Evolutionary conservation across 2,329 filamentous ascomycete genomes (phyloP).

Genomic region (Penicillium sclerotiorum): DNA sequence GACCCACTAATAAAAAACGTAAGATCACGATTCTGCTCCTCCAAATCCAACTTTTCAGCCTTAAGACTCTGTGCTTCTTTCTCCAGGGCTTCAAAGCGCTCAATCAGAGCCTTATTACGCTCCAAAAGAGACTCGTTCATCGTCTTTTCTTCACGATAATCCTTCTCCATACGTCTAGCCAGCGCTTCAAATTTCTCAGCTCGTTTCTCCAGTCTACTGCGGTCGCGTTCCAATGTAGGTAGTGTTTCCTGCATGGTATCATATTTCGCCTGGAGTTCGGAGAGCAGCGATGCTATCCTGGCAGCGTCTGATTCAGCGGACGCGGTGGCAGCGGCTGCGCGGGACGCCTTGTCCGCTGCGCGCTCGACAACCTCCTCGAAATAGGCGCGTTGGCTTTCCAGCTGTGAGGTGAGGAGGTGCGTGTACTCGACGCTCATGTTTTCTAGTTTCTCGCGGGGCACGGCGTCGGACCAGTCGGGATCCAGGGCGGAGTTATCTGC

Average conservation of each 20-base stretch:
- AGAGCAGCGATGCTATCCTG: conserved; percentile 60
- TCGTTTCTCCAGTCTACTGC: conserved; percentile 67
- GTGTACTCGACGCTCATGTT: conserved; percentile 93
- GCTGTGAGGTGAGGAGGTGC: conserved; percentile 86
- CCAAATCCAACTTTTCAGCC: conserved; percentile 68
- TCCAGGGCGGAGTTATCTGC: conserved; percentile 49
- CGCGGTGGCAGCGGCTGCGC: conserved; percentile 64
- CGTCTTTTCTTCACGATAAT: conserved; percentile 83
- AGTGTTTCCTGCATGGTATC: conserved; percentile 61
- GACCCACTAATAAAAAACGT: conserved; percentile 84
- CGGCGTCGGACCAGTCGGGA: conserved; percentile 48
- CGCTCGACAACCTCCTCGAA: conserved; percentile 92
- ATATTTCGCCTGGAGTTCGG: conserved; percentile 61
- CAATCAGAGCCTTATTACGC: too few relatives aligned
- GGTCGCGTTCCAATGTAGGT: conserved; percentile 70
- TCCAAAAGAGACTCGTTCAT: conserved; percentile 79
- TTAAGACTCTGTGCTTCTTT: conserved; percentile 61
- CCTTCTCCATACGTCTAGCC: conserved; percentile 72
- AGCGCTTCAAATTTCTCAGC: conserved; percentile 74
- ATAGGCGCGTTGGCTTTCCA: conserved; percentile 89
- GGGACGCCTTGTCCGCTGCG: conserved; percentile 83
- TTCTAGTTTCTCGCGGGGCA: conserved; percentile 64
- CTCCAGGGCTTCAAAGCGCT: conserved; percentile 65
- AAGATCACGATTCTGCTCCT: conserved; percentile 84
- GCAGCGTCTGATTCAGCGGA: conserved; percentile 61